Evolutionary conservation across 2,329 filamentous ascomycete genomes (phyloP).

Genomic region (Pseudogymnoascus sp.): DNA sequence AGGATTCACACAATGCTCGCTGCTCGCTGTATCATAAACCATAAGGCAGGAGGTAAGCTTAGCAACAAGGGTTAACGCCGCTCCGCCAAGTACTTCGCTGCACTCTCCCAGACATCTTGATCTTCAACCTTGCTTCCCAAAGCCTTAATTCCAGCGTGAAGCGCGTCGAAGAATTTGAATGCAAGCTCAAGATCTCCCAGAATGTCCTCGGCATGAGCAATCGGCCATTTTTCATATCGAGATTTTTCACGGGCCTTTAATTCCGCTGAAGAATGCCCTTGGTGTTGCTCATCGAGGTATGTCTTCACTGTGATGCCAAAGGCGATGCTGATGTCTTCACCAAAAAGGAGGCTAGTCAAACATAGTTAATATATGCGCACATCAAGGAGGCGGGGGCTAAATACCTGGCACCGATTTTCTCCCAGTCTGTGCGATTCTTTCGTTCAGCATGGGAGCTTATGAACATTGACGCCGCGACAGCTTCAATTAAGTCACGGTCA

Average conservation of each 20-base stretch:
- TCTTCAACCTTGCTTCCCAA: conserved; percentile 42
- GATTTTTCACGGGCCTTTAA: conserved; percentile 38
- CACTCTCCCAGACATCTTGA: conserved; percentile 47
- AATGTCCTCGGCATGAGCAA: conserved; percentile 50
- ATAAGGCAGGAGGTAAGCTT: conserved; percentile 1
- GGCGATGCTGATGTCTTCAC: conserved; percentile 62
- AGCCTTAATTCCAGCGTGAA: conserved; percentile 50
- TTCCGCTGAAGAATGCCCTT: conserved; percentile 46
- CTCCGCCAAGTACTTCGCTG: conserved; percentile 42
- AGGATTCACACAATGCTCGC: conserved; percentile 5
- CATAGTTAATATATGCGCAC: conserved; percentile 1
- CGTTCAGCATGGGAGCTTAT: conserved; percentile 72
- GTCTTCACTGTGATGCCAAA: conserved; percentile 75
- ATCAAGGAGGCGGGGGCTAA: conserved; percentile 7
- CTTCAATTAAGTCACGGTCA: conserved; percentile 77
- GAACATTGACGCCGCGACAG: conserved; percentile 71
- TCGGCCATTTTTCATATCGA: conserved; percentile 38
- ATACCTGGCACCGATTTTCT: conserved; percentile 65
- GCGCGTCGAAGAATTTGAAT: conserved; percentile 50
- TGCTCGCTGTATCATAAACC: conserved; percentile 9
- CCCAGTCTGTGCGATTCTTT: conserved; percentile 46
- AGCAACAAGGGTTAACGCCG: conserved; percentile 19
- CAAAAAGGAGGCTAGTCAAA: conserved; percentile 52
- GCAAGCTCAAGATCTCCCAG: conserved; percentile 52
- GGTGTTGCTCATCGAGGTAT: conserved; percentile 63